phyloP scores from a whole-genome alignment of 192 early-diverging fungal genomes.

The Rhizophagus clarus region DNA sequence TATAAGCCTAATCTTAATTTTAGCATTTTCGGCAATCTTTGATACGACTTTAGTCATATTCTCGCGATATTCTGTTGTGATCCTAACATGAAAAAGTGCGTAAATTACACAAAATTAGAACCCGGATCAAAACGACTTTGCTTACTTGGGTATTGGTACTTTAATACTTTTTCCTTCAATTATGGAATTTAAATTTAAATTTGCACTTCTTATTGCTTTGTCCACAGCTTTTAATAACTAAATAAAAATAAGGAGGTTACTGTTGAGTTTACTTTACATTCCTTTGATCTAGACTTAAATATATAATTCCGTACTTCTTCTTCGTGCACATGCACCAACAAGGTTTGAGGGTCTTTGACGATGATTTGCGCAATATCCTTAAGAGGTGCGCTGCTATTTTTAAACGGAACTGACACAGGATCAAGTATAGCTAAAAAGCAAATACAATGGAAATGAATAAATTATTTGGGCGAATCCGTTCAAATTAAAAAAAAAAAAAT shows the following conservation, averaged over 20 bases:
- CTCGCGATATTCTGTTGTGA: constrained; percentile 77
- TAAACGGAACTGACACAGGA: constrained; percentile 62
- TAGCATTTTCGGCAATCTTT: constrained; percentile 66
- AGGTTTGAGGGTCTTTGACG: constrained; percentile 81
- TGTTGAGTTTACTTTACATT: not conserved
- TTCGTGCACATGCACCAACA: constrained; percentile 78
- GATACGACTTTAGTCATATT: constrained; percentile 65
- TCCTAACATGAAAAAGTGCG: constrained; percentile 37
- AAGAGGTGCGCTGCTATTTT: constrained; percentile 56
- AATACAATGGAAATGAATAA: not conserved
- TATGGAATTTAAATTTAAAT: constrained; percentile 80
- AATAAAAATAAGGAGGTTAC: not conserved
- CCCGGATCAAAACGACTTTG: not conserved
- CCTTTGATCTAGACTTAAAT: not conserved
- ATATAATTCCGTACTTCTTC: constrained; percentile 53
- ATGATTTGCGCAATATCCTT: constrained; percentile 73
- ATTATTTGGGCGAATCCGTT: not conserved
- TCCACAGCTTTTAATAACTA: constrained; percentile 60
- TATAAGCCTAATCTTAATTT: constrained; percentile 63
- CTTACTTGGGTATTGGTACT: constrained; percentile 82
- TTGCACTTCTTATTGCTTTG: constrained; percentile 74
- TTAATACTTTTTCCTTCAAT: constrained; percentile 67
- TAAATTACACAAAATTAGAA: not conserved
- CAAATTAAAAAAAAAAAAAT: not conserved
- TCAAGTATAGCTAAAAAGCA: constrained; percentile 65